These are phyloP conservation scores for Mortierella sp. DNA, from an alignment of 371 early-diverging fungal species.

Conservation along the genomic window DNA sequence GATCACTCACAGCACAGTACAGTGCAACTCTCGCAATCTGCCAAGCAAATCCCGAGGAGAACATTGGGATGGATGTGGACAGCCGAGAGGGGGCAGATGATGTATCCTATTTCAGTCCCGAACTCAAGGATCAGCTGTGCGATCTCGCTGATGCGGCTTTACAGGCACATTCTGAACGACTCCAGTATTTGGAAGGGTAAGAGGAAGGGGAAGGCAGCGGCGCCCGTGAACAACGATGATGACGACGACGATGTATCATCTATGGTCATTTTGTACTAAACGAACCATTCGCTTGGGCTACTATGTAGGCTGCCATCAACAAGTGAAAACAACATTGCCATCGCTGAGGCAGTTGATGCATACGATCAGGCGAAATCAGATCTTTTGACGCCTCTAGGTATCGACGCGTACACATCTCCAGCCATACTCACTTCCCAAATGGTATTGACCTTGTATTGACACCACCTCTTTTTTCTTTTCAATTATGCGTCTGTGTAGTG, in stretches of 20 bases:
- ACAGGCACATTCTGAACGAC: conserved; percentile 38
- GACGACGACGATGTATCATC: no score
- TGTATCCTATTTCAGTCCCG: conserved; percentile 7
- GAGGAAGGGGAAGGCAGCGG: no score
- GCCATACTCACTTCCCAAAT: no score
- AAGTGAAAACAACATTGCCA: conserved; percentile 14
- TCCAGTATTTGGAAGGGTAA: conserved; percentile 41
- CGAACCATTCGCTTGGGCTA: no score
- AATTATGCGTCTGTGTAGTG: conserved; percentile 16
- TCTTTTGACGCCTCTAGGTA: conserved; percentile 28
- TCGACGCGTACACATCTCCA: no score
- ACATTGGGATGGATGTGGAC: conserved; percentile 21
- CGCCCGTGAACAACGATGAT: no score
- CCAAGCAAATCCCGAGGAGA: neutral
- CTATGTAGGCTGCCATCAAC: conserved; percentile 18
- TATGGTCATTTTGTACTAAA: no score
- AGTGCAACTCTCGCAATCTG: conserved; percentile 13
- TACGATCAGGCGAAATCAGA: conserved; percentile 27
- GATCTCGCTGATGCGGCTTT: conserved; percentile 41
- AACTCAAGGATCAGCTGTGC: conserved; percentile 37
- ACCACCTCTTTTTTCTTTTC: neutral
- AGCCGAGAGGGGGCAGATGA: neutral
- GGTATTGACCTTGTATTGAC: no score
- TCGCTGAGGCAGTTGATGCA: conserved; percentile 14
- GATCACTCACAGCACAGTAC: conserved; percentile 24